A percentile compares a stretch with the other conserved stretches of the same genome.
phyloP scores from a whole-genome alignment of 2,329 filamentous ascomycete species.

The Dactylonectria macrodidyma region DNA sequence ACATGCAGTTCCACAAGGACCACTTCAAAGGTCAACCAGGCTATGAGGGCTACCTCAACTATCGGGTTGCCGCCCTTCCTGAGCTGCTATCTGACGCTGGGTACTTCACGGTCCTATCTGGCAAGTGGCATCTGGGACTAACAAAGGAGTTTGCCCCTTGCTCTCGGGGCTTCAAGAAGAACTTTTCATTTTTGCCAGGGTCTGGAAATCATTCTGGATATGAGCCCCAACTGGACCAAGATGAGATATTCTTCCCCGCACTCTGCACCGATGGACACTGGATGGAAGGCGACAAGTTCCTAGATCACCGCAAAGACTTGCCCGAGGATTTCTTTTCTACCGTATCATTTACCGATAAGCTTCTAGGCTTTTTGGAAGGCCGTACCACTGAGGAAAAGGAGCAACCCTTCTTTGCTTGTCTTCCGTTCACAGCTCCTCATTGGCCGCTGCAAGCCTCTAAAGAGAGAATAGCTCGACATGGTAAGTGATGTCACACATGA shows the following conservation, averaged over 20 bases:
- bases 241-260: neutral
- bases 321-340: neutral
- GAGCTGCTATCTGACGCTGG: conserved; percentile 16
- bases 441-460: conserved; percentile 19
- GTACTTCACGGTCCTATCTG: neutral
- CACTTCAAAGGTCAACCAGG: conserved; percentile 55
- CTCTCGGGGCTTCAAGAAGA: neutral
- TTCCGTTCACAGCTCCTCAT: conserved; percentile 22
- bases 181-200: neutral
- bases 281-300: neutral
- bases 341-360: neutral
- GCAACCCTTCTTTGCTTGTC: conserved; percentile 9
- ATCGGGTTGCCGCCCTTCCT: conserved; percentile 6
- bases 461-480: conserved; percentile 48
- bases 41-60: conserved; percentile 52
- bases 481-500: conserved; percentile 31
- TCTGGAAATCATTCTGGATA: neutral
- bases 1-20: conserved; percentile 22
- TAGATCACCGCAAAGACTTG: neutral
- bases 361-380: neutral
- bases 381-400: neutral
- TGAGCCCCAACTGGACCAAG: neutral
- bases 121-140: conserved; percentile 15
- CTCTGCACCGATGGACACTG: neutral
- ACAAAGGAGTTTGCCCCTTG: conserved; percentile 3